Evolutionary conservation across 2,329 filamentous ascomycete genomes (phyloP).

Genomic region (Clonostachys solani): DNA sequence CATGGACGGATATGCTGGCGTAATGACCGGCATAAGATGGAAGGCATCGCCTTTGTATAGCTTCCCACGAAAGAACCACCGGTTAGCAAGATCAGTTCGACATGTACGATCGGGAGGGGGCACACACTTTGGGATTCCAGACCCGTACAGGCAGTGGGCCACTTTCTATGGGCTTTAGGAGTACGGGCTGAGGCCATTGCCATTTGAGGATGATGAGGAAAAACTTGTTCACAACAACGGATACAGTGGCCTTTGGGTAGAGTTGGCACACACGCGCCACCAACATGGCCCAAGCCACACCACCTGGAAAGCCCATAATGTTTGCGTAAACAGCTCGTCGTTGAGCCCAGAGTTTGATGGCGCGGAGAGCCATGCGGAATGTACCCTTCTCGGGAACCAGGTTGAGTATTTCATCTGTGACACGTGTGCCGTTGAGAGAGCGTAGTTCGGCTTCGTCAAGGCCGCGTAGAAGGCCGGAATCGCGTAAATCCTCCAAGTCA

Average conservation of each 20-base stretch:
- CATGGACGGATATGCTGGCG: slow-evolving; percentile 95
- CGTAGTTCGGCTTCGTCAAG: slow-evolving; percentile 83
- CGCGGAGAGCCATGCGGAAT: slow-evolving; percentile 83
- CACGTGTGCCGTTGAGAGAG: slow-evolving; percentile 88
- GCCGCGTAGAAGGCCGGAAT: slow-evolving; percentile 80
- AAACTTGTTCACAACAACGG: slow-evolving; percentile 88
- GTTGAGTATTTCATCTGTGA: slow-evolving; percentile 86
- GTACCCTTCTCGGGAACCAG: slow-evolving; percentile 86
- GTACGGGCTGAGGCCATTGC: slow-evolving; percentile 91
- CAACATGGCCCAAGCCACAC: slow-evolving; percentile 97
- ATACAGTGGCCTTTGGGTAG: slow-evolving; percentile 87
- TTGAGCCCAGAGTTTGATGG: slow-evolving; percentile 96
- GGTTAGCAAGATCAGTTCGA: background rate
- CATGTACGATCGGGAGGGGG: background rate
- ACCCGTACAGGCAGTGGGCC: slow-evolving; percentile 77
- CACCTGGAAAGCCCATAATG: slow-evolving; percentile 93
- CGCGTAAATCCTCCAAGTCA: slow-evolving; percentile 62
- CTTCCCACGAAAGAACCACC: slow-evolving; percentile 25
- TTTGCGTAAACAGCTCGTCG: slow-evolving; percentile 91
- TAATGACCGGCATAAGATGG: slow-evolving; percentile 97
- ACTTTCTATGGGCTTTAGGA: slow-evolving; percentile 83
- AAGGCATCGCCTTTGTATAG: slow-evolving; percentile 76
- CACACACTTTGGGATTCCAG: slow-evolving; percentile 83
- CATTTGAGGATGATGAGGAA: slow-evolving; percentile 88
- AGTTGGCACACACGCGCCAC: slow-evolving; percentile 94